Percentiles rank a stretch among this genome's conserved stretches.
Conservation (phyloP, 441 rosid genomes). For the Gossypium lobatum region DNA sequence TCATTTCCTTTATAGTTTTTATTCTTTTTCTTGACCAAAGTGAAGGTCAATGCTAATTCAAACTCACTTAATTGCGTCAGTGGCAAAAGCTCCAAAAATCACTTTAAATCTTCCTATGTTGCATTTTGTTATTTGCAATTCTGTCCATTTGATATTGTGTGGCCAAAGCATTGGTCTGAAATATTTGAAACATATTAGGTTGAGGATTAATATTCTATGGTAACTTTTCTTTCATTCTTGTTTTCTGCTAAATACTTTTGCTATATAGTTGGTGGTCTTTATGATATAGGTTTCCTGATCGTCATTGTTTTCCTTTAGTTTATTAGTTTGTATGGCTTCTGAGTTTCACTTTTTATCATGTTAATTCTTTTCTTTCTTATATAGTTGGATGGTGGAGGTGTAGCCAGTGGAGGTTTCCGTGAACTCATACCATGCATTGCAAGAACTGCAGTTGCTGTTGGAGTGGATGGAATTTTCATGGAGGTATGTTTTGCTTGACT, state of each 20-base stretch:
- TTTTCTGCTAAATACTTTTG: neutral
- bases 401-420: slow-evolving; percentile 97
- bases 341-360: slow-evolving; percentile 5
- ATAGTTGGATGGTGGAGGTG: slow-evolving; percentile 94
- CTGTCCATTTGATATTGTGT: neutral
- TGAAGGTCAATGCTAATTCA: neutral
- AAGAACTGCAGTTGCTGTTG: slow-evolving; percentile 92
- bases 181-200: neutral
- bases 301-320: neutral
- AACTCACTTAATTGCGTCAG: neutral
- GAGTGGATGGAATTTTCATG: slow-evolving; percentile 95
- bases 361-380: slow-evolving; percentile 17
- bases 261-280: neutral
- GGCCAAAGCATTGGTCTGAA: neutral
- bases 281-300: neutral
- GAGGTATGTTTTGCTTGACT: slow-evolving; percentile 50
- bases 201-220: neutral
- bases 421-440: slow-evolving; percentile 94
- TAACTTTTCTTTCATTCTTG: neutral
- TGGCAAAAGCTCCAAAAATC: neutral
- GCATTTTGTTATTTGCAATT: neutral
- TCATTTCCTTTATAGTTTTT: neutral
- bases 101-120: neutral
- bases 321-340: neutral
- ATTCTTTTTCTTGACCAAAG: neutral